Evolutionary conservation across 2,329 filamentous ascomycete species (phyloP).

Genomic region (Fusarium pininemorale): DNA sequence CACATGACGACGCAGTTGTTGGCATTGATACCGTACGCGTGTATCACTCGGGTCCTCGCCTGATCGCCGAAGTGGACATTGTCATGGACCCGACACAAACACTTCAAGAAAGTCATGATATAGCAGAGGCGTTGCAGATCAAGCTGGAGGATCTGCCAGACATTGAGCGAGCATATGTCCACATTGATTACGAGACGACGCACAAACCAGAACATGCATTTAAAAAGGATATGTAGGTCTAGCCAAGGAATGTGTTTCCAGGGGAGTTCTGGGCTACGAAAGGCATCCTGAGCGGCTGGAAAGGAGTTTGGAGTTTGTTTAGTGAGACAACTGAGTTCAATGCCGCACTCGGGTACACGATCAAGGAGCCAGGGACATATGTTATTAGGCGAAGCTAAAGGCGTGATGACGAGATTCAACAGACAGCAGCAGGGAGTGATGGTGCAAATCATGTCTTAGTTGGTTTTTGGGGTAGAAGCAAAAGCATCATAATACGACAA

Average conservation of each 20-base stretch:
- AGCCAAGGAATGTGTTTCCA: slow-evolving; percentile 10
- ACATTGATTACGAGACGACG: slow-evolving; percentile 96
- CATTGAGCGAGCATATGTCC: slow-evolving; percentile 93
- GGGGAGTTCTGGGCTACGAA: neutral
- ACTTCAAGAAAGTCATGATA: slow-evolving; percentile 84
- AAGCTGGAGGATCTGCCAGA: slow-evolving; percentile 93
- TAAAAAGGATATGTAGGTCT: slow-evolving; percentile 66
- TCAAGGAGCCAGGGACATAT: neutral
- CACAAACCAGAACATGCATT: slow-evolving; percentile 86
- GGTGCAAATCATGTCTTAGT: slow-evolving; percentile 9
- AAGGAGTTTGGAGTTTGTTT: neutral
- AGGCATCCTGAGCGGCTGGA: slow-evolving; percentile 13
- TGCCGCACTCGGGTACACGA: slow-evolving; percentile 7
- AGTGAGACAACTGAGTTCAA: slow-evolving; percentile 11
- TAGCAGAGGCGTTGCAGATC: slow-evolving; percentile 91
- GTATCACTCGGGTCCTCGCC: slow-evolving; percentile 87
- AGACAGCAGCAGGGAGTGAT: neutral
- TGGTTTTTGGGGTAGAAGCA: neutral
- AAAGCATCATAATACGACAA: slow-evolving; percentile 19
- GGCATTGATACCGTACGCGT: slow-evolving; percentile 96
- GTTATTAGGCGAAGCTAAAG: neutral
- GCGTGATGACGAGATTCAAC: neutral
- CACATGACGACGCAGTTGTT: slow-evolving; percentile 81
- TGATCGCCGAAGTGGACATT: slow-evolving; percentile 95
- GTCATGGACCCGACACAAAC: slow-evolving; percentile 84